Evolutionary conservation across 306 rosid species (phyloP).

Genomic region (Vachellia collinsii): DNA sequence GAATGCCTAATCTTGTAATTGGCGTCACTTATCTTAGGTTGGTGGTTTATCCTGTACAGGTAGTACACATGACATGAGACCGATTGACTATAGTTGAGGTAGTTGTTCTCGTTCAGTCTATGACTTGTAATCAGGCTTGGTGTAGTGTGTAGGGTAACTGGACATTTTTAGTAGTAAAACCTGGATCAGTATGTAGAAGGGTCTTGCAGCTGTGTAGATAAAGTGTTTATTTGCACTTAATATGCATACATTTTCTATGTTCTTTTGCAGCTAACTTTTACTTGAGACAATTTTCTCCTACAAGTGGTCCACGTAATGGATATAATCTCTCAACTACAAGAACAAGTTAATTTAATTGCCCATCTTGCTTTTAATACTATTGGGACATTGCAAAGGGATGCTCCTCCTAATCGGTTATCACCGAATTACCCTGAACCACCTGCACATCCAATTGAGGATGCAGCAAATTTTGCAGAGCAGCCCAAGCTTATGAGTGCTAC

Average conservation of each 20-base stretch:
- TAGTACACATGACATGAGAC: not conserved
- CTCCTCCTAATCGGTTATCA: constrained; percentile 79
- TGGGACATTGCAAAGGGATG: constrained; percentile 89
- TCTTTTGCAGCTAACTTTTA: constrained; percentile 23
- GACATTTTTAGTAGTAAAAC: not conserved
- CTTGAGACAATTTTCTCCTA: not conserved
- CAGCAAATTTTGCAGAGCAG: constrained; percentile 58
- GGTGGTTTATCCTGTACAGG: not conserved
- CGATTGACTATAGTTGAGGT: not conserved
- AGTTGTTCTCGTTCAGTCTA: not conserved
- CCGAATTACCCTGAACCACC: constrained; percentile 88
- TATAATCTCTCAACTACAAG: constrained; percentile 88
- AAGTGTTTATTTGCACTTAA: not conserved
- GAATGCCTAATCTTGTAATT: not conserved
- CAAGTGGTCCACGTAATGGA: constrained; percentile 54
- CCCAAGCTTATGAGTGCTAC: constrained; percentile 77
- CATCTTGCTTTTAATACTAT: constrained; percentile 74
- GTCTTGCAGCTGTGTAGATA: not conserved
- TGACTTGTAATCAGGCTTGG: not conserved
- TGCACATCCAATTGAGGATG: constrained; percentile 61
- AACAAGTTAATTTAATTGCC: constrained; percentile 73
- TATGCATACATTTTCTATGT: not conserved
- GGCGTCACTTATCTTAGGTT: not conserved
- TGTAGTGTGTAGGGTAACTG: not conserved
- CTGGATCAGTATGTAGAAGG: not conserved